Base-by-base conservation (phyloP, 164 flowering plant species). In the Vitis amurensis region DNA sequence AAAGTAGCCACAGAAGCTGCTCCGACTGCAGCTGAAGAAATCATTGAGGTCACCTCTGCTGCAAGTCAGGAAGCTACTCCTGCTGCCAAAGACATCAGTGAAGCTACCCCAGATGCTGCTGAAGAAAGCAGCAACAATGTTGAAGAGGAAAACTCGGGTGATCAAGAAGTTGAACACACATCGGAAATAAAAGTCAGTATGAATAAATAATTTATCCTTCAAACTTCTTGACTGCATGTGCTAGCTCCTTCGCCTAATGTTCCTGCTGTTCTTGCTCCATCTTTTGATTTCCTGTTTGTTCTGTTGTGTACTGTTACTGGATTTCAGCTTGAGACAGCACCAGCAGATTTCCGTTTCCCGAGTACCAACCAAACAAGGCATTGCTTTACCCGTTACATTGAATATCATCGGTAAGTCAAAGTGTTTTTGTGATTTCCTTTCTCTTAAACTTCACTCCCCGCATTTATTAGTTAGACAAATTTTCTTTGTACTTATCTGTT, bases 291-390 rank as follows among this genome's bases (percentile, higher is more conserved):
- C 55, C 8, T 48, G 9, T 67, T n/a, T 9, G 12, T 58, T 44
- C 12, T 1, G 31, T 66, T 49, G 12, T 19, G 1, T 70, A 19
- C 13, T 74, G 15, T 60, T 50, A 13, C 37, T 64, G 53, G 44
- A 59, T 69, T 81, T 55, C 85, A 90, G 95, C 80, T 90, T 59
- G 88, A 84, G 82, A 90, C 95, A 56, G 95, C 95, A 53, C 95
- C 95, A 30, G 95, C 85, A 52, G 95, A 90, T 82, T 87, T 81
- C 63, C 92, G 95, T 50, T 90, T 90, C 71, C 95, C 95, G 13
- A 87, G 92, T 27, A 90, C 95, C 52, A 90, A 90, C 72, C 95
- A 90, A 67, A 76, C 92, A 58, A 84, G 92, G 76, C 95, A 90
- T 76, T 90, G 95, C 81, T 88, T 88, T 71, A 88, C 95, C 56